phyloP scores from a whole-genome alignment of 148 eudicot genomes.

The Simmondsia chinensis region DNA sequence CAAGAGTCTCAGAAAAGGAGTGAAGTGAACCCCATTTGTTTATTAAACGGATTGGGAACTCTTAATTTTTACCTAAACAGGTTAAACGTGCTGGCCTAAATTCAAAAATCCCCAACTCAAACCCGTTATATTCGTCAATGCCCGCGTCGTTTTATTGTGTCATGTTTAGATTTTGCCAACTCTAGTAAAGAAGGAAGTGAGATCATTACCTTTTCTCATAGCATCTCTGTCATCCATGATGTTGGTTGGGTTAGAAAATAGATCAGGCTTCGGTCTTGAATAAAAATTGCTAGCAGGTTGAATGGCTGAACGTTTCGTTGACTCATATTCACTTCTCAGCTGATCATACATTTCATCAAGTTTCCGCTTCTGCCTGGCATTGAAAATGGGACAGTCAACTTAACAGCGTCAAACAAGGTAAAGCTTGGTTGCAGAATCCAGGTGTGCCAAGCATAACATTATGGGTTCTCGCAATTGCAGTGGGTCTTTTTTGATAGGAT shows the following conservation, averaged over 20 bases:
- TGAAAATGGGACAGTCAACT: conserved; percentile 7
- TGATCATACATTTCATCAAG: conserved; percentile 99
- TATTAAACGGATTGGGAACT: too few relatives aligned
- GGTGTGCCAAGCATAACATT: too few relatives aligned
- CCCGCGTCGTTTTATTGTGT: too few relatives aligned
- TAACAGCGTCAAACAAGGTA: conserved; percentile 6
- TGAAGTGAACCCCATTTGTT: too few relatives aligned
- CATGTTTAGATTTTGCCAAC: neutral
- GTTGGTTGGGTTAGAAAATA: conserved; percentile 64
- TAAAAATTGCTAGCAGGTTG: conserved; percentile 72
- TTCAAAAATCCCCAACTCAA: too few relatives aligned
- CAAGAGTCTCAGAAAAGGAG: too few relatives aligned
- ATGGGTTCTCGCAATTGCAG: too few relatives aligned
- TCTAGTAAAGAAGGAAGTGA: conserved; percentile 6
- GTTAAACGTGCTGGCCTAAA: too few relatives aligned
- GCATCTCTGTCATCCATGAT: conserved; percentile 72
- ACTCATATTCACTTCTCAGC: conserved; percentile 76
- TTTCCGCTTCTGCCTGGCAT: conserved; percentile 79
- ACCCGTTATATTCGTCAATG: too few relatives aligned
- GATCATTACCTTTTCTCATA: conserved; percentile 52
- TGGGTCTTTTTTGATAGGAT: too few relatives aligned
- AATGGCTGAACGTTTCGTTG: conserved; percentile 69
- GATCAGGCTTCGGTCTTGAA: conserved; percentile 59
- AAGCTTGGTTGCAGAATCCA: too few relatives aligned
- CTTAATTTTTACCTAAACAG: too few relatives aligned